Percentiles rank a stretch among this genome's conserved stretches.
Conservation (phyloP, 225 moss, liverwort and hornwort species). For the Antitrichia curtipendula region DNA sequence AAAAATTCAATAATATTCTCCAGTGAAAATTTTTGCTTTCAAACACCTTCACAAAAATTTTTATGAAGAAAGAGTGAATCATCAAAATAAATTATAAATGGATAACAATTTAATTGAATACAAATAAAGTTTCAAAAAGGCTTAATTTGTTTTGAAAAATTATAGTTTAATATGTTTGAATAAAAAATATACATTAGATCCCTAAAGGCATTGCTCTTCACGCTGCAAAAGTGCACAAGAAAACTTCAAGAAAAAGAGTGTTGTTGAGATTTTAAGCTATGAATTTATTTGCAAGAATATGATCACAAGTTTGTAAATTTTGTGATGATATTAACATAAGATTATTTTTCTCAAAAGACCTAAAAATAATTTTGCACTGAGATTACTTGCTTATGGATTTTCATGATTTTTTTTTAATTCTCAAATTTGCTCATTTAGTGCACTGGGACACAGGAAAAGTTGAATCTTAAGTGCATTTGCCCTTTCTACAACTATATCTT, state of each 20-base stretch:
- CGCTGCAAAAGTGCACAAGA: no score
- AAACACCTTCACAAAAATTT: neutral
- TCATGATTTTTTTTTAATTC: no score
- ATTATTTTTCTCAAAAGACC: neutral
- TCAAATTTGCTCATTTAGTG: neutral
- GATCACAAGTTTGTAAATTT: neutral
- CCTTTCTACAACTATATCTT: neutral
- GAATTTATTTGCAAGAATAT: neutral
- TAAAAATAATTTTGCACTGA: fast-evolving
- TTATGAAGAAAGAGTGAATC: neutral
- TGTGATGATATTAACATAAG: neutral
- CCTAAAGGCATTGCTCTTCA: fast-evolving
- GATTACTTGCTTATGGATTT: no score
- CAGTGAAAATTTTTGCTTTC: no score
- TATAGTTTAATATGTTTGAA: fast-evolving
- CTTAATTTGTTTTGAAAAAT: neutral
- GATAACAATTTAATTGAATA: neutral
- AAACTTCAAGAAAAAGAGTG: no score
- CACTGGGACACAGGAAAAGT: fast-evolving
- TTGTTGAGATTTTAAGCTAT: no score
- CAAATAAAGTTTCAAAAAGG: neutral
- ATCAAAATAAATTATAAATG: neutral
- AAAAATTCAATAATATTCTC: neutral
- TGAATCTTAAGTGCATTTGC: neutral
- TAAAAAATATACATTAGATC: neutral